Base-by-base conservation (phyloP, 2,329 filamentous ascomycete genomes). In the Fusarium sp. region DNA sequence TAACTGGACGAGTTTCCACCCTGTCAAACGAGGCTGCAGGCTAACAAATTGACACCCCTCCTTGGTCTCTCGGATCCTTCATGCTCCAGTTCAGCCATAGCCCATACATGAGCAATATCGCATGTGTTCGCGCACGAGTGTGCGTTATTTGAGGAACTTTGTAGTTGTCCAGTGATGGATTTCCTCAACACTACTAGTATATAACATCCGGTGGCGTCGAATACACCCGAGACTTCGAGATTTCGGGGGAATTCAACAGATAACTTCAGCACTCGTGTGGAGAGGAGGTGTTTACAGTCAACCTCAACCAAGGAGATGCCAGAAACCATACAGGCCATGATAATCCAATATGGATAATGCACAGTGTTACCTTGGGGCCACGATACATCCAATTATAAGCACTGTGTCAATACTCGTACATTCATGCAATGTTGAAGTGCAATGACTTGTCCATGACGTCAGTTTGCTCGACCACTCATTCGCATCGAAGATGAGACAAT, bases 371-470 rank as follows among this genome's bases (percentile, higher is more conserved):
- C 32, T 55, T 39, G 21, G 28, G 39, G 44, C 38, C 49, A 30
- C 46, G 59, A 61, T 48, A 56, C 40, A 43, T 42, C 36, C 53
- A 39, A 42, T 34, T 21, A 40, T 53, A 49, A 49, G 28, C 70
- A 73, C 71, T 73, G 71, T 73, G 70, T 44, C 51, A 54, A 61
- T 60, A 70, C 65, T 64, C 59, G 46, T 40, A 53, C 26, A 15
- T 44, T 28, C 24, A 26, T 39, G 42, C 23, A 49, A 36, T 28
- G 56, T 47, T 59, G 49, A 51, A 58, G 62, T 62, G 68, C 62
- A 71, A 69, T 73, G 71, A 73, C 62, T 52, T 50, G 43, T 20
- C 28, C 47, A 73, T 73, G 71, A 73, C 71, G 71, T 73, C 70
- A 73, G 36, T 45, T 50, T 38, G 30, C 45, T 24, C 32, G 24